Conservation (phyloP, 306 rosid species). For the Rosa rugosa region DNA sequence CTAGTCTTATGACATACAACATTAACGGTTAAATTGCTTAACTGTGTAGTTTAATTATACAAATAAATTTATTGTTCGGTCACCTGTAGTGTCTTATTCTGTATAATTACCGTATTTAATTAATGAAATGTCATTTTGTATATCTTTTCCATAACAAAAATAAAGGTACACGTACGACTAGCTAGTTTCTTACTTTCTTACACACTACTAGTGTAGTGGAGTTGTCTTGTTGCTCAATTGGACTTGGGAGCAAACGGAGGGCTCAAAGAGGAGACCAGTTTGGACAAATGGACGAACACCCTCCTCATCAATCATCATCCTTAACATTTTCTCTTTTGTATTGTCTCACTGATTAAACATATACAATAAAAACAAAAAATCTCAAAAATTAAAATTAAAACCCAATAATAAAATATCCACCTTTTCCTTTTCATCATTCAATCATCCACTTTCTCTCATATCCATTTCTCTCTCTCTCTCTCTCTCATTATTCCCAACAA, state of each 20-base stretch:
- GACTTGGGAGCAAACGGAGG: not conserved
- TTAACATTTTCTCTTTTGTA: not conserved
- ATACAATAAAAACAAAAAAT: not conserved
- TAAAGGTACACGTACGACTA: not conserved
- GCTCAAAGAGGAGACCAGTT: not conserved
- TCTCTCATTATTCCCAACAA: slow-evolving; percentile 1
- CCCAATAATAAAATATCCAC: slow-evolving; percentile 14
- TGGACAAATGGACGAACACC: not conserved
- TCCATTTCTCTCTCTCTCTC: slow-evolving; percentile 20
- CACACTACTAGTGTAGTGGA: too few species aligned
- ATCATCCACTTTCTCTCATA: slow-evolving; percentile 32
- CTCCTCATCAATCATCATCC: not conserved
- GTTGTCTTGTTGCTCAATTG: not conserved
- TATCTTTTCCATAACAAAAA: too few species aligned
- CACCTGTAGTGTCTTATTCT: too few species aligned
- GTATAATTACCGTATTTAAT: too few species aligned
- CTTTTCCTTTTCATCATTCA: slow-evolving; percentile 12
- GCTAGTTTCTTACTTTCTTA: too few species aligned
- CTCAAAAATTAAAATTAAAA: not conserved
- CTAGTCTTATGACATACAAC: too few species aligned
- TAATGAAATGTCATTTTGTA: too few species aligned
- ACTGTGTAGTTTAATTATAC: too few species aligned
- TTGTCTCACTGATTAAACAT: not conserved
- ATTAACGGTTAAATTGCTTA: too few species aligned
- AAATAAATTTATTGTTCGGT: too few species aligned